A percentile compares a stretch with the other conserved stretches of the same genome.
phyloP scores from a whole-genome alignment of 108 stramenopile genomes.

The Conticribra guillardii region DNA sequence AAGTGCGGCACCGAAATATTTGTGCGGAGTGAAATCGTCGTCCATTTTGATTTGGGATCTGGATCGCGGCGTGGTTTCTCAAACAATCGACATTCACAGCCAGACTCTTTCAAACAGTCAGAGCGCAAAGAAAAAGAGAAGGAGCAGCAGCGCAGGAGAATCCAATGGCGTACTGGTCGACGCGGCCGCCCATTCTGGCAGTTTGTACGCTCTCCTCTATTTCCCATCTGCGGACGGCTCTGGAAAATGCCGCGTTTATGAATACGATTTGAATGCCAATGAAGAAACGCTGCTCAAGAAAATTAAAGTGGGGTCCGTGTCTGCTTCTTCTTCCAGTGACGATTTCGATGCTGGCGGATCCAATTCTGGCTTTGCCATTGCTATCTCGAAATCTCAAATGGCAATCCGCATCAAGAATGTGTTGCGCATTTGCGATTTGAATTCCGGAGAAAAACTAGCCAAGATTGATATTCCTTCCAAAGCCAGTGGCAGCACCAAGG shows the following conservation, averaged over 20 bases:
- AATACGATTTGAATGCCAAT: constrained; percentile 35
- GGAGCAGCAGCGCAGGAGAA: constrained; percentile 4
- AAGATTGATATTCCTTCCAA: constrained; percentile 8
- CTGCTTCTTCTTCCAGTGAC: background rate
- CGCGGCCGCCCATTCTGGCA: constrained; percentile 10
- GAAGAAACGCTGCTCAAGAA: constrained; percentile 19
- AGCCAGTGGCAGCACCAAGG: background rate
- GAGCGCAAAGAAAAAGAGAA: constrained; percentile 14
- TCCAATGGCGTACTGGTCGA: constrained; percentile 22
- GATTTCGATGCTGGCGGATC: background rate
- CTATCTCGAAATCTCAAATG: constrained; percentile 11
- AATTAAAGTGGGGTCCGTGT: constrained; percentile 40
- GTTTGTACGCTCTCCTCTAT: constrained; percentile 20
- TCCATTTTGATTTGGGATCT: constrained; percentile 38
- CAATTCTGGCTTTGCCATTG: constrained; percentile 10
- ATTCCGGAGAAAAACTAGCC: constrained; percentile 28
- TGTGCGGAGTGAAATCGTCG: constrained; percentile 18
- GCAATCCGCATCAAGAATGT: constrained; percentile 21
- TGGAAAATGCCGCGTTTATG: constrained; percentile 34
- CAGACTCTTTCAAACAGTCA: background rate
- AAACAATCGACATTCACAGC: constrained; percentile 20
- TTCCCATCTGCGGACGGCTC: background rate
- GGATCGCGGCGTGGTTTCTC: constrained; percentile 39
- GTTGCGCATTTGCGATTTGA: constrained; percentile 17
- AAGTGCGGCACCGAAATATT: background rate